phyloP scores from a whole-genome alignment of 176 grass and related monocot species.

The Saccharum spontaneum region DNA sequence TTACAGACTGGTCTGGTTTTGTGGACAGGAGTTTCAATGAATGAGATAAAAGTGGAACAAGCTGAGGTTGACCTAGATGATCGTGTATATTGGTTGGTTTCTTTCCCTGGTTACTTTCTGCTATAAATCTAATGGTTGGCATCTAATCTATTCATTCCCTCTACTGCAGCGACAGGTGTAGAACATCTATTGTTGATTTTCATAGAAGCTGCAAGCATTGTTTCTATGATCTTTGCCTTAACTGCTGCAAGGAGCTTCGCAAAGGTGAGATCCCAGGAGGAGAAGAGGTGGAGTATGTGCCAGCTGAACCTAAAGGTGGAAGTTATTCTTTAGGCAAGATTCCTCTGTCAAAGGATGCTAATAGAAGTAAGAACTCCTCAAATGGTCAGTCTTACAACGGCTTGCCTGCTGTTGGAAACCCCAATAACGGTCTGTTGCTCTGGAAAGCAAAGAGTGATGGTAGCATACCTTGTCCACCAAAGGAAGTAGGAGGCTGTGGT shows the following conservation, averaged over 20 bases:
- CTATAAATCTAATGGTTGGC: neutral
- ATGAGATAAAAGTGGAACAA: slow-evolving; percentile 55
- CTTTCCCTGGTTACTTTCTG: slow-evolving; percentile 30
- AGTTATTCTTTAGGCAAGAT: slow-evolving; percentile 44
- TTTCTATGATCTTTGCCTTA: slow-evolving; percentile 72
- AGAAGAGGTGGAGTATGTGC: slow-evolving; percentile 26
- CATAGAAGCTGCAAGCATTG: slow-evolving; percentile 79
- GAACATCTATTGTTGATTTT: slow-evolving; percentile 80
- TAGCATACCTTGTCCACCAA: slow-evolving; percentile 82
- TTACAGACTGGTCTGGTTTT: slow-evolving; percentile 6
- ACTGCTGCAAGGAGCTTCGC: slow-evolving; percentile 74
- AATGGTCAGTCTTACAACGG: neutral
- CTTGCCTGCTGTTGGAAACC: neutral
- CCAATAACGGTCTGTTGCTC: slow-evolving; percentile 7
- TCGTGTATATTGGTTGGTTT: slow-evolving; percentile 60
- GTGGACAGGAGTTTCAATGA: slow-evolving; percentile 43
- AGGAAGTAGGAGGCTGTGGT: slow-evolving; percentile 62
- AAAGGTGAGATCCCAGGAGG: slow-evolving; percentile 58
- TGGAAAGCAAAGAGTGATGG: slow-evolving; percentile 69
- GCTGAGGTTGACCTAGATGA: slow-evolving; percentile 50
- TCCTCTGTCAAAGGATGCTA: neutral
- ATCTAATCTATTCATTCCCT: slow-evolving; percentile 17
- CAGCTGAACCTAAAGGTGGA: slow-evolving; percentile 30
- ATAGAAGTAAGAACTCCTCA: neutral
- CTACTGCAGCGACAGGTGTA: slow-evolving; percentile 60